These are phyloP conservation scores for Aureobasidium lini DNA, from an alignment of 2,329 filamentous ascomycete genomes.

Conservation along the genomic window DNA sequence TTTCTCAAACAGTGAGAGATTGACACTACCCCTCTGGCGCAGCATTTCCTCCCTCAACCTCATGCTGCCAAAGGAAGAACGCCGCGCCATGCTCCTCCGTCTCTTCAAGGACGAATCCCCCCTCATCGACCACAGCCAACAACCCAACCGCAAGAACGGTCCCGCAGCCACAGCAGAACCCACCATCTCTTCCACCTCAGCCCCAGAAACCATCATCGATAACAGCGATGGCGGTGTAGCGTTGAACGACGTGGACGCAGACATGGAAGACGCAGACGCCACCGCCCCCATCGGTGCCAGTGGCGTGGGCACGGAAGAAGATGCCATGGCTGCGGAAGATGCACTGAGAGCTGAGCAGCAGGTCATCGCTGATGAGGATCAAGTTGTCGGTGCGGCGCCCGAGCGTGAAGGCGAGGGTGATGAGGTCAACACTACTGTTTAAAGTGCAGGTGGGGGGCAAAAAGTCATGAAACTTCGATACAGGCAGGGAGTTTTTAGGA, in stretches of 20 bases:
- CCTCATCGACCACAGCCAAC: constrained; percentile 58
- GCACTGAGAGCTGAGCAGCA: constrained; percentile 32
- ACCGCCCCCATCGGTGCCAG: constrained; percentile 19
- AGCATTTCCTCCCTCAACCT: constrained; percentile 87
- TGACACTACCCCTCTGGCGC: constrained; percentile 91
- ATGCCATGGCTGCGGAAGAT: constrained; percentile 35
- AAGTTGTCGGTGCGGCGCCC: constrained; percentile 34
- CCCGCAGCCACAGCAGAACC: background rate
- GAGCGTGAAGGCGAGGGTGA: constrained; percentile 40
- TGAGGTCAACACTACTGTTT: constrained; percentile 41
- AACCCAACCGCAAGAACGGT: constrained; percentile 3
- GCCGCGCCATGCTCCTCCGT: constrained; percentile 79
- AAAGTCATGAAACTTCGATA: no score
- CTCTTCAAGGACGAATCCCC: constrained; percentile 86
- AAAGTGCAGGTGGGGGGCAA: constrained; percentile 9
- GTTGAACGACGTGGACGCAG: constrained; percentile 25
- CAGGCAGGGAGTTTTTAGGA: no score
- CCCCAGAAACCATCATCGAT: constrained; percentile 23
- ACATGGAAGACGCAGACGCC: constrained; percentile 20
- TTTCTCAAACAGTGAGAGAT: constrained; percentile 51
- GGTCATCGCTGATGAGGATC: constrained; percentile 30
- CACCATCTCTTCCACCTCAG: constrained; percentile 18
- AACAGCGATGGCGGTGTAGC: constrained; percentile 14
- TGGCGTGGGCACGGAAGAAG: constrained; percentile 25
- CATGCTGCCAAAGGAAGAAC: constrained; percentile 97